A percentile compares a stretch with the other conserved stretches of the same genome.
These are phyloP conservation scores for Aspergillus sp. DNA, from an alignment of 2,329 filamentous ascomycete species.

Conservation along the genomic window DNA sequence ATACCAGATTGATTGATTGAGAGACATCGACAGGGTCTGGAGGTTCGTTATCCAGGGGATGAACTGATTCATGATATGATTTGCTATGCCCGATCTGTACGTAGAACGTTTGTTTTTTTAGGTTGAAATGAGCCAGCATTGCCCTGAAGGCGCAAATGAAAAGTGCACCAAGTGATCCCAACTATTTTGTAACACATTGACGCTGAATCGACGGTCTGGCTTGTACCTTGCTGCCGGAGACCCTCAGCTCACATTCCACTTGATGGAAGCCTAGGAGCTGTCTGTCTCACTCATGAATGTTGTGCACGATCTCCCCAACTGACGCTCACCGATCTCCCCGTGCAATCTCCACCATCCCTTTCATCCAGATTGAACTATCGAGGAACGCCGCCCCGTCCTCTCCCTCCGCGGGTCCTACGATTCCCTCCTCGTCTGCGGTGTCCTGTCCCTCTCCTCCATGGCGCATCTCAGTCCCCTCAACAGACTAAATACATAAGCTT, in stretches of 20 bases:
- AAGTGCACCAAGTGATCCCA: no score
- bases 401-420: neutral
- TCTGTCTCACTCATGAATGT: neutral
- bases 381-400: neutral
- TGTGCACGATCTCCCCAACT: no score
- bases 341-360: neutral
- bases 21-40: conserved; percentile 30
- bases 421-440: neutral
- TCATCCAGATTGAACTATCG: neutral
- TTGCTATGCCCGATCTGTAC: conserved; percentile 34
- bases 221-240: neutral
- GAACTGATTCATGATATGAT: conserved; percentile 31
- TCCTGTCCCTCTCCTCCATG: neutral
- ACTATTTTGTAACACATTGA: no score
- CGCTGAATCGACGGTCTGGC: neutral
- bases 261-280: no score
- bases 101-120: conserved; percentile 28
- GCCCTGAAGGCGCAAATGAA: neutral
- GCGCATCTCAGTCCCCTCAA: no score
- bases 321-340: neutral
- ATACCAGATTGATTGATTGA: conserved; percentile 18
- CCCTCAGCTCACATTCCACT: no score
- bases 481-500: no score
- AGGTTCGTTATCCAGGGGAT: conserved; percentile 21
- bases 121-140: neutral